Conservation (phyloP, 2,329 filamentous ascomycete species). For the Nothomitra cinnamomea region DNA sequence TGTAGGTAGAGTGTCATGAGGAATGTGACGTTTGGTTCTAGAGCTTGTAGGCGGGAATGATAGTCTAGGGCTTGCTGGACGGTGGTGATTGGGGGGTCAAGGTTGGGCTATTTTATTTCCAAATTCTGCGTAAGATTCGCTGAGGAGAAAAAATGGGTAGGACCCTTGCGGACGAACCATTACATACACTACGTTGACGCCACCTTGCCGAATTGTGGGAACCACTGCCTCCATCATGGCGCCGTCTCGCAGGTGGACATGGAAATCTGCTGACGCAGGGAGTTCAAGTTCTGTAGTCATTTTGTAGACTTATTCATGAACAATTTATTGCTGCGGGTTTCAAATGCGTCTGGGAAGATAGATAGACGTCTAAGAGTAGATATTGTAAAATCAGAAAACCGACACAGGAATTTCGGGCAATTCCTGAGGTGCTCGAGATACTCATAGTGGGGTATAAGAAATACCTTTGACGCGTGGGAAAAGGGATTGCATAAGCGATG, state of each 20-base stretch:
- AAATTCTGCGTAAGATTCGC: no score
- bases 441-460: no score
- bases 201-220: conserved; percentile 39
- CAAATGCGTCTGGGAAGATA: no score
- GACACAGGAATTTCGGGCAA: no score
- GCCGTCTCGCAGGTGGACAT: conserved; percentile 21
- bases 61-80: conserved; percentile 49
- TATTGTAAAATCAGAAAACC: no score
- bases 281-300: conserved; percentile 28
- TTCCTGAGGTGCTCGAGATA: no score
- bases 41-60: conserved; percentile 38
- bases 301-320: not conserved
- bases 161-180: conserved; percentile 23
- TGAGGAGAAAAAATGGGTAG: not conserved
- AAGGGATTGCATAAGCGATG: no score
- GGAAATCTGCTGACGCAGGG: conserved; percentile 48
- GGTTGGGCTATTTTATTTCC: no score
- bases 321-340: no score
- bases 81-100: conserved; percentile 45
- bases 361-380: no score
- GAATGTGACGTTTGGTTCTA: conserved; percentile 46
- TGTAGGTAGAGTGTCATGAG: conserved; percentile 61
- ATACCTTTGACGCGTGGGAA: no score
- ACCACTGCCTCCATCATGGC: conserved; percentile 40
- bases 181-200: conserved; percentile 44